Conservation (phyloP, 768 basidiomycete species). For the Cystofilobasidium bisporidii region DNA sequence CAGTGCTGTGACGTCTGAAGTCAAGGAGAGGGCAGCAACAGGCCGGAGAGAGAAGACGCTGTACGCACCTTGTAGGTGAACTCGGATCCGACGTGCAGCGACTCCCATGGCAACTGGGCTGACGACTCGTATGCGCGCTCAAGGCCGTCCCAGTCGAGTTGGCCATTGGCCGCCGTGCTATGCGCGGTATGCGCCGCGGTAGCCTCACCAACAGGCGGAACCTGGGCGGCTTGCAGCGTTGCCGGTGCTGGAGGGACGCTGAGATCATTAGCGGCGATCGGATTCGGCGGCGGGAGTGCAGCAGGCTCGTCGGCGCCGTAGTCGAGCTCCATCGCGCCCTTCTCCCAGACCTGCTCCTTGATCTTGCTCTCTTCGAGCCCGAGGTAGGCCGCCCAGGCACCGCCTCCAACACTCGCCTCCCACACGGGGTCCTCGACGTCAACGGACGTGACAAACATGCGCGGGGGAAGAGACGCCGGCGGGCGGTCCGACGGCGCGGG, state of each 20-base stretch:
- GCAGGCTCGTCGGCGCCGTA: conserved; percentile 7
- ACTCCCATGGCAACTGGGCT: not conserved
- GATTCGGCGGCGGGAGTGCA: too few relatives aligned
- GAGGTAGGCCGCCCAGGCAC: conserved; percentile 9
- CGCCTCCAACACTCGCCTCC: conserved; percentile 8
- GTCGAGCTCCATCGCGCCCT: not conserved
- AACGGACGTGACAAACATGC: conserved; percentile 23
- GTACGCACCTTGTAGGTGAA: not conserved
- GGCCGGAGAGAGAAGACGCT: too few relatives aligned
- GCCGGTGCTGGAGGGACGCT: too few relatives aligned
- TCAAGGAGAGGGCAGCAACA: too few relatives aligned
- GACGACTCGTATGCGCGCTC: not conserved
- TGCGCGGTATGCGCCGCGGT: too few relatives aligned
- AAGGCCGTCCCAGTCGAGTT: not conserved
- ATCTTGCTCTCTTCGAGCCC: not conserved
- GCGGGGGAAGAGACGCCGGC: conserved; percentile 3
- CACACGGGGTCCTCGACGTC: conserved; percentile 22
- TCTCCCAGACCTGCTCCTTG: conserved; percentile 7
- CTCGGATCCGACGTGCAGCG: not conserved
- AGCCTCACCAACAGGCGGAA: too few relatives aligned
- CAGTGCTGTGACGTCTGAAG: too few relatives aligned
- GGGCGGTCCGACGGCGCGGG: not conserved
- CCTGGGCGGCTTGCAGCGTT: too few relatives aligned
- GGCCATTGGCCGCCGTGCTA: too few relatives aligned
- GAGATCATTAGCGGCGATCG: too few relatives aligned